Conservation (phyloP, 2,329 filamentous ascomycete genomes). For the Ophiostoma ulmi region DNA sequence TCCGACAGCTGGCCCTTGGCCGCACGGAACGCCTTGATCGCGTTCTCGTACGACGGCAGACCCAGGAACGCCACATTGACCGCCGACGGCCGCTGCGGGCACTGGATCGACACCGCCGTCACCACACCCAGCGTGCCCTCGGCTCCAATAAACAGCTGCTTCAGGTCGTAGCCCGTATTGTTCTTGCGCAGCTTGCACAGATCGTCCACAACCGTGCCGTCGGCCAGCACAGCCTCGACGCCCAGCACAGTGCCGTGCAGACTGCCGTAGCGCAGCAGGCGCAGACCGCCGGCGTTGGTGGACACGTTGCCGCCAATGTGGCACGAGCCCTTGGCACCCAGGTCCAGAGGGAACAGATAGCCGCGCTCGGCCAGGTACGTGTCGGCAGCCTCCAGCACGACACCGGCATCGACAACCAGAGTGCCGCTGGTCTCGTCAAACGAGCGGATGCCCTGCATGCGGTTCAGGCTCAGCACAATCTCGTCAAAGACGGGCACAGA, state of each 20-base stretch:
- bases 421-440: constrained; percentile 93
- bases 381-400: constrained; percentile 85
- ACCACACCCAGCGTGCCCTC: constrained; percentile 95
- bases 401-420: constrained; percentile 83
- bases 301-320: constrained; percentile 94
- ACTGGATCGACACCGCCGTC: constrained; percentile 82
- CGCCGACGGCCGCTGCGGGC: constrained; percentile 78
- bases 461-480: constrained; percentile 84
- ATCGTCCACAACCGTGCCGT: constrained; percentile 88
- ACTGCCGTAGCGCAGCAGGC: constrained; percentile 86
- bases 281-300: constrained; percentile 88
- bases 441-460: constrained; percentile 85
- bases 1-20: constrained; percentile 88
- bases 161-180: constrained; percentile 96
- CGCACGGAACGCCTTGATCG: constrained; percentile 77
- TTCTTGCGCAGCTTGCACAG: constrained; percentile 89
- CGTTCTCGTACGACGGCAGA: constrained; percentile 82
- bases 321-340: constrained; percentile 97
- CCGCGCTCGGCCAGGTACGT: constrained; percentile 74
- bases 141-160: constrained; percentile 92
- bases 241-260: constrained; percentile 90
- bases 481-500: constrained; percentile 97
- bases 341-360: constrained; percentile 90
- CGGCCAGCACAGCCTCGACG: constrained; percentile 85
- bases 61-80: constrained; percentile 95